Evolutionary conservation across 129 eudicot species (phyloP).

Genomic region (Helichrysum umbraculigerum): DNA sequence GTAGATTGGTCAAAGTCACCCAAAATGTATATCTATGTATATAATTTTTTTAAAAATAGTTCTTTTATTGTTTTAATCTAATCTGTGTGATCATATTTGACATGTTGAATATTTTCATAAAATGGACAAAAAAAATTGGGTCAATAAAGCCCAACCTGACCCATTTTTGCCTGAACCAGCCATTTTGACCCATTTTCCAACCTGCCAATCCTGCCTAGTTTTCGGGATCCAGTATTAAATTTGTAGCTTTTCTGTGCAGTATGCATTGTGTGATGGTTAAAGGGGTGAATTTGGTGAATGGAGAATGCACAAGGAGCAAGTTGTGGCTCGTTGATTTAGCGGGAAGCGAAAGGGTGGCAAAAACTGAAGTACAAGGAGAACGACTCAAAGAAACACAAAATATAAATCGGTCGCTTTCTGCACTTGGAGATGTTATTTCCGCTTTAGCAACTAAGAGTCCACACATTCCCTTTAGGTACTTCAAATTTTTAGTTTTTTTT

Average conservation of each 20-base stretch:
- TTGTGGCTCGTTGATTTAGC: slow-evolving; percentile 94
- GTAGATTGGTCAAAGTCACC: background rate
- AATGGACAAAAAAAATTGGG: background rate
- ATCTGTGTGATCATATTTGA: background rate
- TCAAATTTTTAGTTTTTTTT: background rate
- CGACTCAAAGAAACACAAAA: slow-evolving; percentile 91
- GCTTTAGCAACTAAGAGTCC: slow-evolving; percentile 87
- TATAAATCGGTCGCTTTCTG: slow-evolving; percentile 91
- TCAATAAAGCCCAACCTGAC: background rate
- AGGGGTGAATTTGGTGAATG: slow-evolving; percentile 82
- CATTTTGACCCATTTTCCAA: background rate
- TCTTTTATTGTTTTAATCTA: background rate
- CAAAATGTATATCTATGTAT: background rate
- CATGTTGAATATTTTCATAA: background rate
- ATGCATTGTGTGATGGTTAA: slow-evolving; percentile 98
- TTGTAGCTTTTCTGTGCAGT: slow-evolving; percentile 49
- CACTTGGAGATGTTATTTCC: slow-evolving; percentile 97
- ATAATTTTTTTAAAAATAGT: background rate
- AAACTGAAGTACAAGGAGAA: slow-evolving; percentile 95
- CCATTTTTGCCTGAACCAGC: background rate
- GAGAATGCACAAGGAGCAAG: slow-evolving; percentile 91
- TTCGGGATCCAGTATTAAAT: background rate
- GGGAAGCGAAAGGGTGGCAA: slow-evolving; percentile 91
- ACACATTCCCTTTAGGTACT: slow-evolving; percentile 85
- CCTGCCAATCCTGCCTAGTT: background rate